Base-by-base conservation (phyloP, 306 rosid genomes). In the Vigna radiata region DNA sequence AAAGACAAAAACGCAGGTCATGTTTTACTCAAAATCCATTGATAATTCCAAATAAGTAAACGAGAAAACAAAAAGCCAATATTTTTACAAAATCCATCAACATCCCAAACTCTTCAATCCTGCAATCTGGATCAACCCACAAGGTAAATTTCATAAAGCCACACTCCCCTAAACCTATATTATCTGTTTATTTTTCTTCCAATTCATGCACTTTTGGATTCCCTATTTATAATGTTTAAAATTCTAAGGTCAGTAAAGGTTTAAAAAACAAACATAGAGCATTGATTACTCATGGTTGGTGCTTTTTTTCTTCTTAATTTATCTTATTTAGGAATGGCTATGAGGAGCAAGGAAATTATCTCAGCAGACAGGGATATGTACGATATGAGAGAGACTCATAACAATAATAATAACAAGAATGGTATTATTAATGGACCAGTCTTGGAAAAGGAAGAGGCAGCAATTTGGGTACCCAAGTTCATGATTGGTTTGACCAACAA, bases 401-500 rank as follows among this genome's bases (percentile, higher is more conserved):
- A 79, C 54, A 64, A 82, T 53, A 7, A 36, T 36, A 25, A 25
- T 25, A 25, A 33, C 5, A 31, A 31, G 6, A 31, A 4, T 31
- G 36, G 36, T 31, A 25, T 25, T 25, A 25, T 25, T 25, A 25
- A 25, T 25, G 27, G 27, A 25, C 2, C 27, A 25, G 27, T 29
- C 0, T 29, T 5, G 5, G 31, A 29, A 29, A 29, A 29, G 5
- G 31, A 29, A 3, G 5, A 29, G 31, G 31, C 7, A 33, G 7
- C 37, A 4, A 33, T 33, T 33, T 94, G 97, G 97, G 97, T 92
- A 13, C 97, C 98, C 0, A 95, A 92, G 82, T 95, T 95, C 86
- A 91, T 87, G 83, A 92, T 92, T 85, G 93, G 90, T 73, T 82
- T 94, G 82, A 94, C 97, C 13, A 90, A 90, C 77, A 95, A 95